Base-by-base conservation (phyloP, 148 eudicot species). In the Tetragonia tetragonoides region DNA sequence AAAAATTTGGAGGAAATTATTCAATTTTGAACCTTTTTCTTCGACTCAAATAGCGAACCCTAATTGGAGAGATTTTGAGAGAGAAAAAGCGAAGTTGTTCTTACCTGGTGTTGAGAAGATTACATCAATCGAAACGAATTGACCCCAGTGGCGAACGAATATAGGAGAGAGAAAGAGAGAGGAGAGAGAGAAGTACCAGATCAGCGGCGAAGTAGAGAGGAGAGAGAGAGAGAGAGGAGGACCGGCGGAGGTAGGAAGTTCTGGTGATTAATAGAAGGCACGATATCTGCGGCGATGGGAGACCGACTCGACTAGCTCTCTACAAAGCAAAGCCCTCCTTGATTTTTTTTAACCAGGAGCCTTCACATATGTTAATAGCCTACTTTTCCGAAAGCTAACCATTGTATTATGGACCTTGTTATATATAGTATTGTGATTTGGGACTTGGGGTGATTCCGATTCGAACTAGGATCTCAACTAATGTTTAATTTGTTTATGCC, bases 111-210 rank as follows among this genome's bases (percentile, higher is more conserved):
- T 49, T 40, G 23, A 67, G 18, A 67, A 2, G 71, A 41, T 41
- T 67, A 46, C 23, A 42, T 12, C 6, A 46, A 46, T 8, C 56
- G 34, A 28, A 28, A 28, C 34, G 34, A 28, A 69, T 44, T 69
- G 11, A 23, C 15, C 38, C 6, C 46, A 69, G 21, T 46, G 11
- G 15, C 37, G 21, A 69, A 34, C 0, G 56, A 49, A 71, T 14
- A 44, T 47, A 23, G 14, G 75, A 21, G 20, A 39, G 49, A 21
- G 44, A 40, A 42, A 66, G 75, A 53, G 77, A 17, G 14, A 42
- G 37, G 74, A 46, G 74, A 59, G 67, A 42, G 41, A 46, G 60
- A 12, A 46, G 72, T 69, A 69, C 56, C 37, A 69, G 72, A 62
- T 60, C 65, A 56, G 66, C 20, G 44, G 63, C 63, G 75, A 11